A percentile compares a stretch with the other conserved stretches of the same genome.
Conservation (phyloP, 805 yeast species). For the Ogataea polymorpha region DNA sequence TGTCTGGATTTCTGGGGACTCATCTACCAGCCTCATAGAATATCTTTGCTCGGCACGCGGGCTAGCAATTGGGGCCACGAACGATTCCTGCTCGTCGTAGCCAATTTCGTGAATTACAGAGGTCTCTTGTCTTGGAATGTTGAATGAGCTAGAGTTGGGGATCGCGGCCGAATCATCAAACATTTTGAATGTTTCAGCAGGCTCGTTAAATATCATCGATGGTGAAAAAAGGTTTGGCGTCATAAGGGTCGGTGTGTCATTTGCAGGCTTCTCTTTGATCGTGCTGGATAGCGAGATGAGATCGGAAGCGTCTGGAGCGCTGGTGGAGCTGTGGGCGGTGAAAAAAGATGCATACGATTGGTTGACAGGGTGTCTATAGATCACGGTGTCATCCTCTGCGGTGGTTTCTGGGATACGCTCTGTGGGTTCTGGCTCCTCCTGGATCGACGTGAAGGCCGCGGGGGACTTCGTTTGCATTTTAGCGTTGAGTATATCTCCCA, state of each 20-base stretch:
- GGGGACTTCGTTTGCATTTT: constrained; percentile 18
- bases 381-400: not conserved
- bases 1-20: constrained; percentile 7
- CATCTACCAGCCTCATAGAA: constrained; percentile 28
- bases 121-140: constrained; percentile 2
- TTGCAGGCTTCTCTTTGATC: constrained; percentile 11
- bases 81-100: constrained; percentile 25
- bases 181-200: constrained; percentile 23
- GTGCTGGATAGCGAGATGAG: constrained; percentile 32
- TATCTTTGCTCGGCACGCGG: constrained; percentile 14
- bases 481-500: constrained; percentile 31
- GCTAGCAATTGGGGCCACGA: constrained; percentile 4
- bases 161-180: constrained; percentile 16
- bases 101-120: constrained; percentile 26
- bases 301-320: constrained; percentile 17
- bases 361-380: constrained; percentile 12
- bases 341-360: constrained; percentile 31
- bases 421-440: constrained; percentile 16
- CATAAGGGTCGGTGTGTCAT: constrained; percentile 14
- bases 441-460: constrained; percentile 11
- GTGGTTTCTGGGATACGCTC: constrained; percentile 2
- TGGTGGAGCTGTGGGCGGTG: constrained; percentile 29
- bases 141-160: constrained; percentile 11
- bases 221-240: constrained; percentile 32
- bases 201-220: constrained; percentile 27